These are phyloP conservation scores for Phyllosticta citribraziliensis DNA, from an alignment of 2,329 filamentous ascomycete species.

Conservation along the genomic window DNA sequence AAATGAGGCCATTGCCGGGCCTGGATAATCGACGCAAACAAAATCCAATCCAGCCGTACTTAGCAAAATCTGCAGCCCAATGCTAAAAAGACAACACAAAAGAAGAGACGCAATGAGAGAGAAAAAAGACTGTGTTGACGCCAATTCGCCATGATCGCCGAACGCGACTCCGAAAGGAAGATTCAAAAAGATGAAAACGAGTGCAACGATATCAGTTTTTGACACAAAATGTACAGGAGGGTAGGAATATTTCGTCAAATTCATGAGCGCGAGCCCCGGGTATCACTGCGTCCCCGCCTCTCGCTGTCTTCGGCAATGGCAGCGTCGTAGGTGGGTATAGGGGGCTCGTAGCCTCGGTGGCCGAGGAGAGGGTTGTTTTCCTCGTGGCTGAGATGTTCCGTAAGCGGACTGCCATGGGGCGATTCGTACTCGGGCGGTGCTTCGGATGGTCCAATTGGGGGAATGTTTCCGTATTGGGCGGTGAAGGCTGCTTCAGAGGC, in stretches of 20 bases:
- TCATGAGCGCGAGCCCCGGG: conserved; percentile 35
- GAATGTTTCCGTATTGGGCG: conserved; percentile 5
- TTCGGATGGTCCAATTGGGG: conserved; percentile 14
- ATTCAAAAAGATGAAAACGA: background rate
- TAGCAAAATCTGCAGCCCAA: background rate
- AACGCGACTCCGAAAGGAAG: background rate
- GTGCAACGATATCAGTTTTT: background rate
- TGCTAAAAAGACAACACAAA: background rate
- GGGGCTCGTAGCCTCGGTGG: conserved; percentile 38
- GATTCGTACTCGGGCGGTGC: conserved; percentile 43
- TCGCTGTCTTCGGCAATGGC: conserved; percentile 79
- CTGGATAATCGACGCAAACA: background rate
- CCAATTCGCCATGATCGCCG: conserved; percentile 3
- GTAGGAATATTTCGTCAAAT: background rate
- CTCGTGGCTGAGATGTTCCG: conserved; percentile 26
- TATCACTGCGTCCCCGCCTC: conserved; percentile 63
- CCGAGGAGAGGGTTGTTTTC: conserved; percentile 40
- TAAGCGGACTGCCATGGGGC: conserved; percentile 29
- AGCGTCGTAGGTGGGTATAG: conserved; percentile 76
- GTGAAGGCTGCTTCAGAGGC: background rate
- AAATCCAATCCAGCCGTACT: background rate
- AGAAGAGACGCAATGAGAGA: background rate
- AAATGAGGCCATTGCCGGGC: background rate
- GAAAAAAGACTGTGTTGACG: background rate
- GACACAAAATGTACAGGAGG: conserved; percentile 1